Base-by-base conservation (phyloP, 2,329 filamentous ascomycete species). In the Diplodia mutila region DNA sequence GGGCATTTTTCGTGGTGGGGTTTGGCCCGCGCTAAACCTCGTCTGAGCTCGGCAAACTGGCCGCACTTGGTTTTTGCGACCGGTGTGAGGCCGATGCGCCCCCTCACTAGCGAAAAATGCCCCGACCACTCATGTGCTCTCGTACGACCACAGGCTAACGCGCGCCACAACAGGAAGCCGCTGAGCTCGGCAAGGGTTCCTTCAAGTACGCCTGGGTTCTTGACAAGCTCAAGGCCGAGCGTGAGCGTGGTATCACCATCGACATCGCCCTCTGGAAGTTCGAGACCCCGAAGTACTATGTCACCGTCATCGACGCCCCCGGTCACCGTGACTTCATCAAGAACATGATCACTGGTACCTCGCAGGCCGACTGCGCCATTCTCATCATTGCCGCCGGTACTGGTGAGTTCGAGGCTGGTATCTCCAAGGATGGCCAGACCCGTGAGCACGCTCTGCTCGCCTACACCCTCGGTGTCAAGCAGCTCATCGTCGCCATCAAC, bases 291-390 rank as follows among this genome's bases (percentile, higher is more conserved):
- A 96, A 91, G 87, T 97, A 97, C 89, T 91, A 93, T 83, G 93
- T 97, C 85, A 97, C 94, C 80, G 94, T 97, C 88, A 97, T 96
- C 86, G 91, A 99, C 82, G 95, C 95, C 84, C 95, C 95, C 81
- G 95, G 95, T 86, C 95, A 99, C 87, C 94, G 95, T 95, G 95
- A 99, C 83, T 99, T 98, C 90, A 98, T 99, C 93, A 99, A 99
- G 94, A 99, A 98, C 94, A 99, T 99, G 95, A 99, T 99, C 85
- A 98, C 95, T 91, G 95, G 95, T 94, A 98, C 95, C 82, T 99
- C 95, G 85, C 95, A 98, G 91, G 95, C 95, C 79, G 95, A 99
- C 83, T 98, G 95, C 87, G 95, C 95, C 81, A 93, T 99, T 85
- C 94, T 99, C 89, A 98, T 99, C 87, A 99, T 99, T 86, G 95